A percentile compares a stretch with the other conserved stretches of the same genome.
Conservation (phyloP, 306 rosid species). For the Dryas alaskensis region DNA sequence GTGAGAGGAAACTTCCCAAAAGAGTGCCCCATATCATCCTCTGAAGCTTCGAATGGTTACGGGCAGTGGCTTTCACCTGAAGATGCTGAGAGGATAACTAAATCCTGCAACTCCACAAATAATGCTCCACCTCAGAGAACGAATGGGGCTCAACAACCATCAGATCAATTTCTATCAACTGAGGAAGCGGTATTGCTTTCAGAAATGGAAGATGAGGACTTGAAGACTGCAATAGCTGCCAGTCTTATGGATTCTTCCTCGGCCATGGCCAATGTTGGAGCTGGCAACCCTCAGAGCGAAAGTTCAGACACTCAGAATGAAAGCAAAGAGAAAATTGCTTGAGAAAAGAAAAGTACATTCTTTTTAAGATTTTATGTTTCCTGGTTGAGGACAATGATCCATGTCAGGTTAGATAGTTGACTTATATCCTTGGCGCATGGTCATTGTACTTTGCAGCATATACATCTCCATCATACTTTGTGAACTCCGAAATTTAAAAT, state of each 20-base stretch:
- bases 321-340: conserved; percentile 31
- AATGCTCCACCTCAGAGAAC: conserved; percentile 52
- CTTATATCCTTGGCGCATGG: conserved; percentile 38
- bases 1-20: conserved; percentile 92
- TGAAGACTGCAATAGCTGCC: conserved; percentile 92
- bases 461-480: conserved; percentile 31
- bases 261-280: conserved; percentile 19
- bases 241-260: conserved; percentile 71
- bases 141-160: conserved; percentile 33
- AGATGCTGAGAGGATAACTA: conserved; percentile 91
- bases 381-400: conserved; percentile 41
- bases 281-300: conserved; percentile 33
- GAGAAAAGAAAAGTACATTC: conserved; percentile 22
- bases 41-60: conserved; percentile 87
- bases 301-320: conserved; percentile 29
- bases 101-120: conserved; percentile 75
- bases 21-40: conserved; percentile 80
- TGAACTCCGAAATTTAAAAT: conserved; percentile 21
- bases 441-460: conserved; percentile 42
- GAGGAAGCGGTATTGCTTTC: conserved; percentile 54
- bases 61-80: conserved; percentile 97
- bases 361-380: conserved; percentile 24
- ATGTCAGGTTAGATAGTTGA: conserved; percentile 34
- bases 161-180: conserved; percentile 37
- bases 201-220: conserved; percentile 80